phyloP scores from a whole-genome alignment of 441 rosid species.

The Pelargonium myrrhifolium region DNA sequence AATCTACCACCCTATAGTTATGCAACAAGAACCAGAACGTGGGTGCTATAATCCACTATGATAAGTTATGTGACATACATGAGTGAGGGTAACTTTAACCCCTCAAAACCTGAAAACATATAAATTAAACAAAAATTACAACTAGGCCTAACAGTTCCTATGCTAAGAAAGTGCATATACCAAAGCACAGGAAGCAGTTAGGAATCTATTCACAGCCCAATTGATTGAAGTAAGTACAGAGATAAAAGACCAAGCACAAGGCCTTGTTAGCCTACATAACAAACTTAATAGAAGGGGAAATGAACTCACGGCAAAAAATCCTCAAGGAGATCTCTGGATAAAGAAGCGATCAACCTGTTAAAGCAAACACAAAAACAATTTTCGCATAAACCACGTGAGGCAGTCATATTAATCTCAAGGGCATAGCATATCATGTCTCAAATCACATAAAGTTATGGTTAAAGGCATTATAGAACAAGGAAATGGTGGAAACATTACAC shows the following conservation, averaged over 20 bases:
- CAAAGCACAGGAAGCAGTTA: background rate
- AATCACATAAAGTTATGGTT: background rate
- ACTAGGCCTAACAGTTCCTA: background rate
- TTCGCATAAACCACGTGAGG: background rate
- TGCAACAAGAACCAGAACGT: background rate
- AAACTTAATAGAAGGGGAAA: constrained; percentile 13
- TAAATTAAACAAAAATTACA: background rate
- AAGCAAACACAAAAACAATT: constrained; percentile 5
- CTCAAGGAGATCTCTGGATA: constrained; percentile 77
- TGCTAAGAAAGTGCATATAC: background rate
- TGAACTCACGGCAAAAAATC: constrained; percentile 67
- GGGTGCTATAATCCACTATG: background rate
- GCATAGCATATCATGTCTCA: background rate
- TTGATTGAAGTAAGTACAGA: background rate
- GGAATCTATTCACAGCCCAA: background rate
- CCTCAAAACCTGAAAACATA: background rate
- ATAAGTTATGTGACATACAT: no score
- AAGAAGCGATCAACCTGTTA: constrained; percentile 75
- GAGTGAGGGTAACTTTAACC: no score
- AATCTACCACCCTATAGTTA: background rate
- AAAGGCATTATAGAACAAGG: background rate
- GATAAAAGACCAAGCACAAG: background rate
- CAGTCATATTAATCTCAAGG: background rate
- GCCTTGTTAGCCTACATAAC: background rate
- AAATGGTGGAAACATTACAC: background rate